A percentile compares a stretch with the other conserved stretches of the same genome.
Evolutionary conservation across 352 stramenopile species (phyloP).

Genomic region (Globisporangium megalacanthum): DNA sequence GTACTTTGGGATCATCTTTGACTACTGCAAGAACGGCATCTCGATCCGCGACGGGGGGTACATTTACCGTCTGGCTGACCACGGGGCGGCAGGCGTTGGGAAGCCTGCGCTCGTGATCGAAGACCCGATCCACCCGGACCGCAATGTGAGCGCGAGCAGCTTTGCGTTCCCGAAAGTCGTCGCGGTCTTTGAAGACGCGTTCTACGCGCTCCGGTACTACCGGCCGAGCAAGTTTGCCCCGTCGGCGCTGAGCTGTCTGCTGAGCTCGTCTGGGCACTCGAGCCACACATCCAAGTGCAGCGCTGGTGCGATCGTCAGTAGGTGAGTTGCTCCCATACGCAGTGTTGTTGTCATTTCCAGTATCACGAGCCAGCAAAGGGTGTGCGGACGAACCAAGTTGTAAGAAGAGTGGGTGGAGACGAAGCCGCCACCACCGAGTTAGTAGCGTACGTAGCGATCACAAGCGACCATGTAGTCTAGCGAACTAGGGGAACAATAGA

Average conservation of each 20-base stretch:
- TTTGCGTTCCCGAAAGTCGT: conserved; percentile 85
- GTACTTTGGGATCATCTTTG: conserved; percentile 83
- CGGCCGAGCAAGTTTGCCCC: conserved; percentile 66
- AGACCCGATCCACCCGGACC: conserved; percentile 82
- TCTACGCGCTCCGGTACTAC: conserved; percentile 83
- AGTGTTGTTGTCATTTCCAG: not conserved
- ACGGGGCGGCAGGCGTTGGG: conserved; percentile 31
- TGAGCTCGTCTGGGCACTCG: conserved; percentile 61
- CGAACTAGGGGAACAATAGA: conserved; percentile 14
- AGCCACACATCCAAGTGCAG: conserved; percentile 13
- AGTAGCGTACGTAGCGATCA: conserved; percentile 3
- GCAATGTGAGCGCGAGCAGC: conserved; percentile 83
- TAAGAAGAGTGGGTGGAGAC: not conserved
- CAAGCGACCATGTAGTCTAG: conserved; percentile 13
- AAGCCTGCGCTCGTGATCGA: conserved; percentile 84
- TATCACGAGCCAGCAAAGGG: not conserved
- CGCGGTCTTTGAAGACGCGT: conserved; percentile 80
- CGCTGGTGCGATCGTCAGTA: not conserved
- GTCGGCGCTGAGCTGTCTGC: conserved; percentile 73
- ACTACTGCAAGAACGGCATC: conserved; percentile 79
- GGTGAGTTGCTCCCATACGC: too few relatives aligned
- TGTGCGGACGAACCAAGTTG: not conserved
- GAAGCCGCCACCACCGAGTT: not conserved
- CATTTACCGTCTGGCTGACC: conserved; percentile 74
- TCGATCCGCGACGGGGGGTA: conserved; percentile 84